Base-by-base conservation (phyloP, 305 asterid genomes). In the Monarda citriodora region DNA sequence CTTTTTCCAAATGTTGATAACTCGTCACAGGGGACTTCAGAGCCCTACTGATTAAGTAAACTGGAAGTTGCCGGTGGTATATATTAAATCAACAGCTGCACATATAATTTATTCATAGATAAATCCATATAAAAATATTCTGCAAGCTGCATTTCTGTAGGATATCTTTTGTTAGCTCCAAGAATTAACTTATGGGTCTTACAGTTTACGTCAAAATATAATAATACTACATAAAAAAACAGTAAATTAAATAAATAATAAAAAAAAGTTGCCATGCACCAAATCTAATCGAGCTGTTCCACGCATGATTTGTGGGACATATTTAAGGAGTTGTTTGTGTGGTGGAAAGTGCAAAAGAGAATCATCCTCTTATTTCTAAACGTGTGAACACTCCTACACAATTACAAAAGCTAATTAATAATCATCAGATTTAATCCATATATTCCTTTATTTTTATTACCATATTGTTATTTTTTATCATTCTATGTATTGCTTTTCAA, bases 341-440 rank as follows among this genome's bases (percentile, higher is more conserved):
- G 79, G 71, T 74, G 83, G 70, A 74, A 74, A 74, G 79, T 67
- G 65, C 16, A 11, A 41, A 22, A 57, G 56, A 68, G 71, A 72
- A 62, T 64, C 64, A 29, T 60, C 61, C 53, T 54, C 68, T 64
- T 53, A 32, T 68, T 76, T 78, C 65, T 63, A 70, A 56, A 72
- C 87, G 82, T 82, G 94, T 85, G 89, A 78, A 71, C 85, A 71
- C 85, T 69, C 54, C 54, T 71, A 50, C 45, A 13, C 54, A 41
- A 56, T 65, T 65, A 72, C 71, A 60, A 65, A 40, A 53, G 53
- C 53, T n/a, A n/a, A n/a, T 16, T 12, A 21, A 67, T n/a, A 59
- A 67, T 67, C 66, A 67, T 52, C 66, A 12, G 59, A 51, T 66
- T 20, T 12, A 49, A 58, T 29, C 7, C 32, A 29, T 29, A 29